Evolutionary conservation across 768 basidiomycete genomes (phyloP), one percentile per base, ranked within the genome.

Genomic region (Dentipellis fragilis): DNA sequence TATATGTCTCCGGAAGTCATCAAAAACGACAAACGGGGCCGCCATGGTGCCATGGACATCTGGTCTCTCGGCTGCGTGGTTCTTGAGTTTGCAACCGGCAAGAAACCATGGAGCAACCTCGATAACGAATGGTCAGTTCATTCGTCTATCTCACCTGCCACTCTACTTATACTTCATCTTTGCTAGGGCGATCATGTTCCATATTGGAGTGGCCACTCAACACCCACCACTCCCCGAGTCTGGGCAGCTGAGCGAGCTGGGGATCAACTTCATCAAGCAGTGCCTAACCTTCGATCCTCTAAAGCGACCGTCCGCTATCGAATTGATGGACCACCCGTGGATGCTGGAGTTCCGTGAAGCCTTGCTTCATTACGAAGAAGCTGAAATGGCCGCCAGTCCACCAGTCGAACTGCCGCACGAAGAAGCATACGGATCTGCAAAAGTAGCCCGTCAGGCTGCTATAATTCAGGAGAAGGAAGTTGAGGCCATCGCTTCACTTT

Each of bases 1-100:
- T 98, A 99, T 70, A 97, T 99, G 92, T 96, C 94, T 5, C 96
- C 96, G 1, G 96, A 99, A 67, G 84, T 96, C 54, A 98, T 99
- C 74, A 91, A 95, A 73, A 96, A 89, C 63, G 92, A 95, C 63
- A 85, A 79, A 59, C 76, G 84, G 12, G 93, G 93, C 23, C 78
- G 87, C 51, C 84, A 90, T 60, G 96, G 96, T 16, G 92, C 95
- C 10, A 96, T 96, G 89, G 96, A 99, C 67, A 85, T 99, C 46
- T 99, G 96, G 96, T 91, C 93, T 21, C 71, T 97, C 56, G 96
- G 96, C 16, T 98, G 96, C 66, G 93, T 98, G n/a, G 85, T 98
- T 12, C 80, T 98, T 34, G 94, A 99, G 68, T 93, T 89, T 65
- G 90, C 92, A 6, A 99, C 96, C 0, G 96, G 96, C 0, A 85